phyloP scores from a whole-genome alignment of 352 stramenopile genomes.

The Phytophthora quininea region DNA sequence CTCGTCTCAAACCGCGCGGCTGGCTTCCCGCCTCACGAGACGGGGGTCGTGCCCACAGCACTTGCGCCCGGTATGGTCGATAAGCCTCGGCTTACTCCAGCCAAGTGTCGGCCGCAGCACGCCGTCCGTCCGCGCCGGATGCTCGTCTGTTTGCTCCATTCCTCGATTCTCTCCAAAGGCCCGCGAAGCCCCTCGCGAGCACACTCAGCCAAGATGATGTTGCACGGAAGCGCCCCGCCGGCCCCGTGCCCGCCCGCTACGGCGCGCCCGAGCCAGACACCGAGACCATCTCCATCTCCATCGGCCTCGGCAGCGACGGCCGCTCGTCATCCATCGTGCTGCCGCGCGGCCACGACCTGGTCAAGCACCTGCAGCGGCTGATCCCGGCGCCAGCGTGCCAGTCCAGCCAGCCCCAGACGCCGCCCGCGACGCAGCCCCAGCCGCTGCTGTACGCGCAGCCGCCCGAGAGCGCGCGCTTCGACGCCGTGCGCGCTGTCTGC shows the following conservation, averaged over 20 bases:
- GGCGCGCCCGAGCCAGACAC: conserved; percentile 3
- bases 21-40: conserved; percentile 25
- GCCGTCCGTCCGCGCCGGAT: conserved; percentile 1
- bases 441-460: conserved; percentile 17
- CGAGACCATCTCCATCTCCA: conserved; percentile 62
- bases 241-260: conserved; percentile 28
- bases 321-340: conserved; percentile 57
- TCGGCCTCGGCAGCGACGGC: conserved; percentile 38
- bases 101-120: not conserved
- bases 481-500: conserved; percentile 32
- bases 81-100: not conserved
- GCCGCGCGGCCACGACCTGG: conserved; percentile 52
- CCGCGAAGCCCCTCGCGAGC: conserved; percentile 3
- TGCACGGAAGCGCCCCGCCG: conserved; percentile 22
- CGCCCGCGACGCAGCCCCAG: conserved; percentile 4
- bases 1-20: conserved; percentile 33
- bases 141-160: conserved; percentile 20
- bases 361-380: conserved; percentile 54
- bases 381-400: conserved; percentile 31
- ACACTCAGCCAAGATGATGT: conserved; percentile 22
- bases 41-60: conserved; percentile 13
- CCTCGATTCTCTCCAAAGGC: conserved; percentile 21
- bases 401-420: conserved; percentile 16
- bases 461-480: conserved; percentile 18
- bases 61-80: not conserved